phyloP scores from a whole-genome alignment of 2,329 filamentous ascomycete genomes.

The Colletotrichum siamense region DNA sequence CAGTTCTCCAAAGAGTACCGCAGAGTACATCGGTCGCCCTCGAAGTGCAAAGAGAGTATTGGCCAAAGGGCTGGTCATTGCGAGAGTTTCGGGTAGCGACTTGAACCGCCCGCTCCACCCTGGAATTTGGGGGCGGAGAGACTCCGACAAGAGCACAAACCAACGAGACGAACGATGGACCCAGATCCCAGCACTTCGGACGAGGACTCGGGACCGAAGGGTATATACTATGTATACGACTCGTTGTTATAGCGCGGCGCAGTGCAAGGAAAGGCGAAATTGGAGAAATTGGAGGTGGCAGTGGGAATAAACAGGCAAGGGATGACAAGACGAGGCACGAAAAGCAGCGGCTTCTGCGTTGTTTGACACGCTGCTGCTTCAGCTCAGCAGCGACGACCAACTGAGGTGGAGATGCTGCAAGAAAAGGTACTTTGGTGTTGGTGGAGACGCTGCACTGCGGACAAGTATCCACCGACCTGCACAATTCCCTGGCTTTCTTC shows the following conservation, averaged over 20 bases:
- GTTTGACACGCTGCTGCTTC: neutral
- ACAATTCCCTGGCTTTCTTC: neutral
- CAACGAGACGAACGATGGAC: neutral
- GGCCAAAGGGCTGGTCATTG: slow-evolving; percentile 2
- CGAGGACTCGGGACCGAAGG: slow-evolving; percentile 13
- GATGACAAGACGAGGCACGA: neutral
- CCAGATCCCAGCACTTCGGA: neutral
- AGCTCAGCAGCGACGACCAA: neutral
- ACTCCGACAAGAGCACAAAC: neutral
- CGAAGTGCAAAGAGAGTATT: neutral
- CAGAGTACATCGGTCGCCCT: neutral
- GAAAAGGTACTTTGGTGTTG: neutral
- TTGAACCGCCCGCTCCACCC: slow-evolving; percentile 7
- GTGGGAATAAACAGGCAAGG: neutral
- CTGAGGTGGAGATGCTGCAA: neutral
- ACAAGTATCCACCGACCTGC: neutral
- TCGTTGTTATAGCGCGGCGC: neutral
- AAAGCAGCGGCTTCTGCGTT: neutral
- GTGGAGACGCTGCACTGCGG: neutral
- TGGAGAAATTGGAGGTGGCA: neutral
- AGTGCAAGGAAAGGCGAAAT: neutral
- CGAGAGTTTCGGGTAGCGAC: slow-evolving; percentile 20
- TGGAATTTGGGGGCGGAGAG: slow-evolving; percentile 11
- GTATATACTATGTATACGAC: neutral
- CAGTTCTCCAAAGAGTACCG: neutral